A percentile compares a stretch with the other conserved stretches of the same genome.
Conservation (phyloP, 805 yeast genomes). For the Candida loeiensis region DNA sequence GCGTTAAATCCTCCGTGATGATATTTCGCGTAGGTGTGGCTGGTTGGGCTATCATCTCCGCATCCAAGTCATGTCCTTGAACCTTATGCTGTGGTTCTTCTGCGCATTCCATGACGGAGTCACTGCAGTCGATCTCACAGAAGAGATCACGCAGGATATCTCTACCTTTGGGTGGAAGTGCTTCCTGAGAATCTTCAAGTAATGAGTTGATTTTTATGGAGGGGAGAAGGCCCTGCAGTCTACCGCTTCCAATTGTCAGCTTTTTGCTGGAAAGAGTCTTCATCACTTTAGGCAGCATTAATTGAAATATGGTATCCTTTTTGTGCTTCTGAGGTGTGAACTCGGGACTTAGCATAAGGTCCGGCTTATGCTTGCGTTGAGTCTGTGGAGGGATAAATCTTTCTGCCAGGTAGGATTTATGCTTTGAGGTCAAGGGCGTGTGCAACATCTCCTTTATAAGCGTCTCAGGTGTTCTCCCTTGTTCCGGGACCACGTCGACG, state of each 20-base stretch:
- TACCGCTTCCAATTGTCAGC: slow-evolving; percentile 13
- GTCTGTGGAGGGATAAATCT: not conserved
- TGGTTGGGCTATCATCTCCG: no score
- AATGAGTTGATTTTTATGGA: slow-evolving; percentile 9
- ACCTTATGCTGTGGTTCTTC: not conserved
- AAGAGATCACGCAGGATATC: slow-evolving; percentile 3
- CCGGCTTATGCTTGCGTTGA: slow-evolving; percentile 9
- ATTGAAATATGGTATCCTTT: slow-evolving; percentile 10
- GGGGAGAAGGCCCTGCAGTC: slow-evolving; percentile 8
- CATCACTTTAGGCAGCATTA: slow-evolving; percentile 6
- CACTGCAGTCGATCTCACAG: slow-evolving; percentile 8
- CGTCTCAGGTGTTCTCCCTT: slow-evolving; percentile 6
- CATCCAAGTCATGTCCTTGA: no score
- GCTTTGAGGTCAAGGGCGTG: slow-evolving; percentile 6
- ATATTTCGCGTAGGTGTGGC: slow-evolving; percentile 8
- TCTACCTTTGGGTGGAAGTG: not conserved
- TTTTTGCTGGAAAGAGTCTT: slow-evolving; percentile 8
- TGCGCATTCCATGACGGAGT: not conserved
- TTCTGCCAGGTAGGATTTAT: slow-evolving; percentile 3
- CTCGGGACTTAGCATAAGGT: slow-evolving; percentile 10
- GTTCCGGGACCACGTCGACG: not conserved
- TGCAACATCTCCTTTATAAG: slow-evolving; percentile 7
- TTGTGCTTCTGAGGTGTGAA: slow-evolving; percentile 10
- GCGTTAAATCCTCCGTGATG: slow-evolving; percentile 8
- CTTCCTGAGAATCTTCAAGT: slow-evolving; percentile 5